Conservation (phyloP, 495 filamentous ascomycete genomes). For the Penicillium crystallinum region DNA sequence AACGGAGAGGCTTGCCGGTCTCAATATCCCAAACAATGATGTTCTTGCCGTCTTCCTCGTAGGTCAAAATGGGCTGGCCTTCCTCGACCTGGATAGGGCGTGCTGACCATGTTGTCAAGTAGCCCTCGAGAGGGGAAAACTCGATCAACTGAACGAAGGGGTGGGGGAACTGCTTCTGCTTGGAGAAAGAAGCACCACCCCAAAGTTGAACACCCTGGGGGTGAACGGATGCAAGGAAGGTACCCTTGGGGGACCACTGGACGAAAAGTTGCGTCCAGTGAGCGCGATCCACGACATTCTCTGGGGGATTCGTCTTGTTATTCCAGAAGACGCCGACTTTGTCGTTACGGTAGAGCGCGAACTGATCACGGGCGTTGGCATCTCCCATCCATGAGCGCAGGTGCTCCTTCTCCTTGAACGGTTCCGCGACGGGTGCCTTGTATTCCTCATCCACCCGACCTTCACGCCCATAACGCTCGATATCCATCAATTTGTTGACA, state of each 20-base stretch:
- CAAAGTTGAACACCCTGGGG: constrained; percentile 93
- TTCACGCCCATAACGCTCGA: constrained; percentile 92
- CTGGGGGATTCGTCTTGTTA: constrained; percentile 85
- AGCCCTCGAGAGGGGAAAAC: constrained; percentile 90
- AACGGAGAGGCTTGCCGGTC: constrained; percentile 82
- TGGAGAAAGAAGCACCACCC: constrained; percentile 84
- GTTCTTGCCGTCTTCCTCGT: constrained; percentile 97
- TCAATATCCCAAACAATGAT: constrained; percentile 98
- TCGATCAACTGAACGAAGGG: constrained; percentile 93
- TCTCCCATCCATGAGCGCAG: constrained; percentile 89
- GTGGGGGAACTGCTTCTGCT: constrained; percentile 89
- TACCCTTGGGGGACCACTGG: constrained; percentile 94
- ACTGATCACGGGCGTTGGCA: constrained; percentile 81
- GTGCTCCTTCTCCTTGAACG: constrained; percentile 88
- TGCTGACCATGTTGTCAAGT: constrained; percentile 94
- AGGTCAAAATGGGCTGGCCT: constrained; percentile 64
- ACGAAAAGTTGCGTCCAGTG: constrained; percentile 98
- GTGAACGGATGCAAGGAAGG: constrained; percentile 90
- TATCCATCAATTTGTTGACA: constrained; percentile 97
- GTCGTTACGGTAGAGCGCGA: constrained; percentile 85
- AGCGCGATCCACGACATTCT: constrained; percentile 80
- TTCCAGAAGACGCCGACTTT: constrained; percentile 96
- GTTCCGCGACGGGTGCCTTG: constrained; percentile 65
- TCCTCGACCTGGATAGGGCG: constrained; percentile 87
- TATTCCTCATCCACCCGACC: constrained; percentile 90